A percentile compares a stretch with the other conserved stretches of the same genome.
These are phyloP conservation scores for Choiromyces venosus DNA, from an alignment of 495 filamentous ascomycete species.

Conservation along the genomic window DNA sequence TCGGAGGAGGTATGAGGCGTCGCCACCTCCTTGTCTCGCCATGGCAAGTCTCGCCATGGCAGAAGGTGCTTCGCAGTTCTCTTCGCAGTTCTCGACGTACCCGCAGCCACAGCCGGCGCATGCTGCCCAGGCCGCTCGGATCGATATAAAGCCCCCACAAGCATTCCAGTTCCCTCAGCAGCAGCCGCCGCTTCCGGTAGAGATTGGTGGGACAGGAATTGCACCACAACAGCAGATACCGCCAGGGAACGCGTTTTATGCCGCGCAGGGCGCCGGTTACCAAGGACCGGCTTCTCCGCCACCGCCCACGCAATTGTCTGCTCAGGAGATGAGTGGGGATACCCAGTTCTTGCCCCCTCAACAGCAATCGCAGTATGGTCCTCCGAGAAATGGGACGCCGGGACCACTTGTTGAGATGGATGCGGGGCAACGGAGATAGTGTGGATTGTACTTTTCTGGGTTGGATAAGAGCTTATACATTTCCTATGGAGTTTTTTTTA, in stretches of 20 bases:
- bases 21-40: neutral
- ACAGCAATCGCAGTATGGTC: constrained; percentile 1
- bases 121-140: neutral
- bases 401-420: neutral
- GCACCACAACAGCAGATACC: neutral
- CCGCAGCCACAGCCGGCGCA: neutral
- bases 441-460: neutral
- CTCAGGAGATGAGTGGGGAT: neutral
- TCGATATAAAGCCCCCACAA: neutral
- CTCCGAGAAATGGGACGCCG: neutral
- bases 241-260: neutral
- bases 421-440: neutral
- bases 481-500: neutral
- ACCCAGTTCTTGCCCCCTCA: neutral
- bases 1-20: constrained; percentile 2
- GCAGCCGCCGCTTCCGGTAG: neutral
- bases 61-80: neutral
- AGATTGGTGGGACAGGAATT: neutral
- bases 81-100: neutral
- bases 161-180: neutral
- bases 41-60: neutral
- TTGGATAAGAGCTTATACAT: neutral
- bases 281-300: neutral
- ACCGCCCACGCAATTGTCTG: neutral
- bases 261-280: neutral